A percentile compares a stretch with the other conserved stretches of the same genome.
Conservation (phyloP, 1,284 basidiomycete genomes). For the Fomitopsis betulina region DNA sequence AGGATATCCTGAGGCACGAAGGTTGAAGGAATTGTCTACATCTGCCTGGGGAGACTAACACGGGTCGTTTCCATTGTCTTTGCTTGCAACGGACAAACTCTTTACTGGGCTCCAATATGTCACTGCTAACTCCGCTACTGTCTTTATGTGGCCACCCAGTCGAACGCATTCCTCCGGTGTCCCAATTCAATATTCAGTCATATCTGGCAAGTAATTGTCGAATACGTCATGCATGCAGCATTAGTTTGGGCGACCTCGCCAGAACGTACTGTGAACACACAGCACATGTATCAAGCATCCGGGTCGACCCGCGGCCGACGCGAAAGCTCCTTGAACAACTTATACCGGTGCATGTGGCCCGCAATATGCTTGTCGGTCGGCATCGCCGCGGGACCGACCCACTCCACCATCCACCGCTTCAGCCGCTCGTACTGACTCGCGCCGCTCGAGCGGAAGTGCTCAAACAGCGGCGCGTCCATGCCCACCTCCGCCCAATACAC, state of each 20-base stretch:
- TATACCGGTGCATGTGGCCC: conserved; percentile 10
- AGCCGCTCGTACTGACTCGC: conserved; percentile 47
- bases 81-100: neutral
- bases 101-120: neutral
- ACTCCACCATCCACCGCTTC: conserved; percentile 58
- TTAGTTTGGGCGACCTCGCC: no score
- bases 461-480: conserved; percentile 53
- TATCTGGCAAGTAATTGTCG: no score
- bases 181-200: neutral
- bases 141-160: neutral
- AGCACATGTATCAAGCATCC: neutral
- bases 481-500: conserved; percentile 71
- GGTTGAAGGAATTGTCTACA: no score
- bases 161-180: conserved; percentile 26
- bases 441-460: conserved; percentile 29
- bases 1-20: no score
- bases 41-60: no score
- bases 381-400: conserved; percentile 53
- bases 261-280: no score
- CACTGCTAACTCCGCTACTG: neutral
- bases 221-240: no score
- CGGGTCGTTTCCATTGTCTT: neutral
- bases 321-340: conserved; percentile 12
- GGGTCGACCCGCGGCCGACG: neutral
- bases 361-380: conserved; percentile 38